phyloP scores from a whole-genome alignment of 495 filamentous ascomycete genomes.

The Xylaria acuta region DNA sequence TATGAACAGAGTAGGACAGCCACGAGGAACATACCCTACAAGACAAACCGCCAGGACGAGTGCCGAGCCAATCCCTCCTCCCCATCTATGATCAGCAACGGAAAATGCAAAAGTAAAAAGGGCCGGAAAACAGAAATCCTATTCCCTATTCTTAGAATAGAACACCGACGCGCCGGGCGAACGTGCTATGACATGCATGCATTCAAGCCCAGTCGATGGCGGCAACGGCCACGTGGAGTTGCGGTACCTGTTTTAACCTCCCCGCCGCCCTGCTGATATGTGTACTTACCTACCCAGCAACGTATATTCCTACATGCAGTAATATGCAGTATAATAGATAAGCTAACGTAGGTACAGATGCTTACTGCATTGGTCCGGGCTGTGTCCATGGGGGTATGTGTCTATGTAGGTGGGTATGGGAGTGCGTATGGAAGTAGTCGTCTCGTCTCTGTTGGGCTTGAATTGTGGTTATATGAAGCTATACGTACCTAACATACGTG shows the following conservation, averaged over 20 bases:
- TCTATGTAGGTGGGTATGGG: background rate
- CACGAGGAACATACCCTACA: no score
- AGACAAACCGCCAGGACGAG: background rate
- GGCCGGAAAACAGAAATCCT: background rate
- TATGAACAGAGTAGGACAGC: no score
- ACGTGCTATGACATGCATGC: conserved; percentile 13
- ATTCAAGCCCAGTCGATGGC: background rate
- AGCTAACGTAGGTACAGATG: conserved; percentile 15
- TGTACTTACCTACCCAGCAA: background rate
- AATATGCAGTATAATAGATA: background rate
- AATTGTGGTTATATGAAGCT: background rate
- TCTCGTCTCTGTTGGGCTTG: background rate
- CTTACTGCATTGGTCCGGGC: background rate
- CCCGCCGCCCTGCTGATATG: background rate
- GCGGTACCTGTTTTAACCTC: background rate
- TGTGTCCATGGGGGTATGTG: background rate
- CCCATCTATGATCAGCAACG: background rate
- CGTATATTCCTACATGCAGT: background rate
- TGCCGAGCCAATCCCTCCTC: background rate
- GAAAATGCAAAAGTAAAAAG: background rate
- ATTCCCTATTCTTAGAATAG: conserved; percentile 14
- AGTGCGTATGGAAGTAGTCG: background rate
- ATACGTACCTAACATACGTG: background rate
- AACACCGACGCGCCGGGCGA: background rate
- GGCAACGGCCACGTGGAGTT: background rate